Percentiles rank a stretch among this genome's conserved stretches.
phyloP scores from a whole-genome alignment of 495 filamentous ascomycete genomes.

The Letharia columbiana region DNA sequence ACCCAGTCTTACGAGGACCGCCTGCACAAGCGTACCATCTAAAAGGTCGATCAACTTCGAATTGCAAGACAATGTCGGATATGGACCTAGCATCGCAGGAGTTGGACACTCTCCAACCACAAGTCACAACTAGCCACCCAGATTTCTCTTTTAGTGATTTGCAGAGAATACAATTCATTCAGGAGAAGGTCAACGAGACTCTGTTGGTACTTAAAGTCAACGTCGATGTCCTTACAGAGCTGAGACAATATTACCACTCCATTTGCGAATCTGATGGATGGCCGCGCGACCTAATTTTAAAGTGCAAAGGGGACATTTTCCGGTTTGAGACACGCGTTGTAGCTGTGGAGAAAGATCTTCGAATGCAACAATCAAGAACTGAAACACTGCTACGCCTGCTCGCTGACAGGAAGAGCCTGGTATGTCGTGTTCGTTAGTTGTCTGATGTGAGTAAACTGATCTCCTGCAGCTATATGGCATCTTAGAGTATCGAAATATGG shows the following conservation, averaged over 20 bases:
- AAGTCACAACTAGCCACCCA: neutral
- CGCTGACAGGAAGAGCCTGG: slow-evolving; percentile 10
- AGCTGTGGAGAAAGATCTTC: neutral
- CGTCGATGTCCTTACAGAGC: slow-evolving; percentile 30
- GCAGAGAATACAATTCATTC: slow-evolving; percentile 33
- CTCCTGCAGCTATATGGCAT: slow-evolving; percentile 7
- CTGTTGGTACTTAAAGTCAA: slow-evolving; percentile 33
- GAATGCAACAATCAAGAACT: slow-evolving; percentile 7
- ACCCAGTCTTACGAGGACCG: neutral
- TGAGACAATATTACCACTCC: slow-evolving; percentile 28
- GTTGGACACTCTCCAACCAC: neutral
- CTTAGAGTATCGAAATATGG: slow-evolving; percentile 10
- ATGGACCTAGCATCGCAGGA: neutral
- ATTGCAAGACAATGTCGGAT: neutral
- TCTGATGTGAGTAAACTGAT: neutral
- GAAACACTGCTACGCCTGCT: slow-evolving; percentile 11
- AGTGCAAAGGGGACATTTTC: neutral
- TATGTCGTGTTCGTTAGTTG: neutral
- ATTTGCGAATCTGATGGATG: neutral
- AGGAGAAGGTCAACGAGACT: slow-evolving; percentile 35
- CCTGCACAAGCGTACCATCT: neutral
- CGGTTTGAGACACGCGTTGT: slow-evolving; percentile 5
- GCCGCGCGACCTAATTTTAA: neutral
- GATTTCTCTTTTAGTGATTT: slow-evolving; percentile 33
- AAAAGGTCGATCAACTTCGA: neutral